Base-by-base conservation (phyloP, 768 basidiomycete genomes). In the Galerina marginata region DNA sequence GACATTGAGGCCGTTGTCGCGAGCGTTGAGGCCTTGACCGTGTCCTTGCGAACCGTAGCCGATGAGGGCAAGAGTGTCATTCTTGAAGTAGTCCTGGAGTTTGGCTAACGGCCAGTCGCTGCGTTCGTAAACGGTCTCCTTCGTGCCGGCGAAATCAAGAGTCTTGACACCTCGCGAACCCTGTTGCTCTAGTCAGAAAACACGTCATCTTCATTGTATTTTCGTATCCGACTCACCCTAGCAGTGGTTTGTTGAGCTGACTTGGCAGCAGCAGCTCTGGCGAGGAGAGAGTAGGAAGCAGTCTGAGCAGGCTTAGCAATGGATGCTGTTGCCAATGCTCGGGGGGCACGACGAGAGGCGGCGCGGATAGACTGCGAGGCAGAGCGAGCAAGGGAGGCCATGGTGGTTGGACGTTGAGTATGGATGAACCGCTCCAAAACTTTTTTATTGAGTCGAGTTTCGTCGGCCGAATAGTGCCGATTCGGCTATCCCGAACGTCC, bases 51-150 rank as follows among this genome's bases (percentile, higher is more conserved):
- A 99, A 63, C 97, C 97, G 74, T 99, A 99, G 60, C 97, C 97
- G 69, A 99, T 99, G 78, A 99, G 88, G 63, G 96, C 96, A 56
- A 99, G 93, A 66, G 96, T 98, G 78, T 99, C 97, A 73, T 99
- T 92, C 80, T 99, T 99, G 86, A 99, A 97, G 86, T 96, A 99
- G 75, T 99, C 95, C 77, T 99, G 96, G 73, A 99, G 89, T 81
- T 93, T 99, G 62, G 94, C 88, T 63, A 96, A 81, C 38, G 97
- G 97, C 97, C 97, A 99, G 86, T 99, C 97, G 68, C 85, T 86
- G 65, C 93, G 93, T 81, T 98, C 96, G 72, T 96, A 98, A 47
- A 98, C 93, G 64, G 86, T 85, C 81, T 98, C 95, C 72, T 95
- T 86, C 60, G 90, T 89, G 69, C 95, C 96, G 55, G 96, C 95